These are phyloP conservation scores for Neotropicomus parvogracilis DNA, from an alignment of 1,284 basidiomycete species.

Conservation along the genomic window DNA sequence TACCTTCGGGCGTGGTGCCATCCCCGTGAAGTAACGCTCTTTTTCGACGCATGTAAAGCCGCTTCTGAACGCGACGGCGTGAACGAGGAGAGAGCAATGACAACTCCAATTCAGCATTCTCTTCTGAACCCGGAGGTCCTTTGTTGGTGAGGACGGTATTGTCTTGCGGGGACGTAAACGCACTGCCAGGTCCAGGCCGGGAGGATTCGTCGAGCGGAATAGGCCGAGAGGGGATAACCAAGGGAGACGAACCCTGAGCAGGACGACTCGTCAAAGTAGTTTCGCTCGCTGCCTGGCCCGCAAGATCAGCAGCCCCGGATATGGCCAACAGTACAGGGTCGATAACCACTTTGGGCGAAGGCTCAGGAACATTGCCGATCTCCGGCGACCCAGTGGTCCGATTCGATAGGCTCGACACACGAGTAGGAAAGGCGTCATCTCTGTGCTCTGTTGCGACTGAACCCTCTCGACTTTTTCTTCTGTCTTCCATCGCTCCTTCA, in stretches of 20 bases:
- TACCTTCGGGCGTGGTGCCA: background rate
- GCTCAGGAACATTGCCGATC: background rate
- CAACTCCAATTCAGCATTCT: constrained; percentile 15
- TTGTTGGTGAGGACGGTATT: constrained; percentile 1
- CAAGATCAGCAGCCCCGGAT: constrained; percentile 11
- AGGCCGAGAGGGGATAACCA: background rate
- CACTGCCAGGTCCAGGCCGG: background rate
- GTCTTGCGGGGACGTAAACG: background rate
- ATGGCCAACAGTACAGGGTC: constrained; percentile 24
- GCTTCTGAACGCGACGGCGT: constrained; percentile 55
- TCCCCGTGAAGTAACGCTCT: constrained; percentile 41
- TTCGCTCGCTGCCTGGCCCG: background rate
- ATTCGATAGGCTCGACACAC: background rate
- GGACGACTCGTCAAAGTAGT: background rate
- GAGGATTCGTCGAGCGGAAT: background rate
- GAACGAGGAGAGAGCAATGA: constrained; percentile 46
- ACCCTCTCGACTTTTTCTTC: constrained; percentile 11
- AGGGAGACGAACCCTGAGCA: background rate
- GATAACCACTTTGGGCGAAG: constrained; percentile 13
- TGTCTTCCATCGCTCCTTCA: constrained; percentile 10
- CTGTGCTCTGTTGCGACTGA: constrained; percentile 2
- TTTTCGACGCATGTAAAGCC: constrained; percentile 69
- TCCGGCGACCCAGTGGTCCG: background rate
- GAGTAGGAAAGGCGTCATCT: no score
- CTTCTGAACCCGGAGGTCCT: constrained; percentile 8